These are phyloP conservation scores for Phytophthora idaei DNA, from an alignment of 352 stramenopile species.

Conservation along the genomic window DNA sequence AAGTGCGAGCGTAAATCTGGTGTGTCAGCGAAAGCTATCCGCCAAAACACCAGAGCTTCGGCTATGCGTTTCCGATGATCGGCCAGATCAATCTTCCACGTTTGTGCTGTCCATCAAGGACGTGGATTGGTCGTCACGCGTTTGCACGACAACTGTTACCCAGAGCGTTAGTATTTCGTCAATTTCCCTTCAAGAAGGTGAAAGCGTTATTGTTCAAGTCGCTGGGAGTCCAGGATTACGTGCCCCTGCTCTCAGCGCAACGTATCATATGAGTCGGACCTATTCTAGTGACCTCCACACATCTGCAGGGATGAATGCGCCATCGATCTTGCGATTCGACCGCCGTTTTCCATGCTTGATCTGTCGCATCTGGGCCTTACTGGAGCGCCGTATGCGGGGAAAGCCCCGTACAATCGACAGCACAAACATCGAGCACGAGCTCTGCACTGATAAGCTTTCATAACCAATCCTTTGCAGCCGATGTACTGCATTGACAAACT, in stretches of 20 bases:
- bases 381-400: too few relatives aligned
- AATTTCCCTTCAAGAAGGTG: slow-evolving; percentile 40
- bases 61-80: slow-evolving; percentile 39
- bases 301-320: background rate
- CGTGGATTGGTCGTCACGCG: slow-evolving; percentile 38
- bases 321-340: slow-evolving; percentile 26
- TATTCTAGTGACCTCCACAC: slow-evolving; percentile 36
- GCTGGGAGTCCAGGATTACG: slow-evolving; percentile 45
- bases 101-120: slow-evolving; percentile 42
- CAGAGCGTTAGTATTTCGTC: slow-evolving; percentile 37
- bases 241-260: slow-evolving; percentile 46
- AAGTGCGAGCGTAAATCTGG: slow-evolving; percentile 27
- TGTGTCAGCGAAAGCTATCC: slow-evolving; percentile 40
- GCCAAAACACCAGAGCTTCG: slow-evolving; percentile 39
- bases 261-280: slow-evolving; percentile 47
- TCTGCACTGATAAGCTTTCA: too few relatives aligned
- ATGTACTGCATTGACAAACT: too few relatives aligned
- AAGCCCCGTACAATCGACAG: too few relatives aligned
- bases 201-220: slow-evolving; percentile 41
- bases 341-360: too few relatives aligned
- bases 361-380: too few relatives aligned
- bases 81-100: slow-evolving; percentile 15
- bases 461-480: too few relatives aligned
- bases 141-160: slow-evolving; percentile 42
- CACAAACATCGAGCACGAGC: too few relatives aligned